Evolutionary conservation across 1,284 basidiomycete species (phyloP).

Genomic region (Tylopilus sp.): DNA sequence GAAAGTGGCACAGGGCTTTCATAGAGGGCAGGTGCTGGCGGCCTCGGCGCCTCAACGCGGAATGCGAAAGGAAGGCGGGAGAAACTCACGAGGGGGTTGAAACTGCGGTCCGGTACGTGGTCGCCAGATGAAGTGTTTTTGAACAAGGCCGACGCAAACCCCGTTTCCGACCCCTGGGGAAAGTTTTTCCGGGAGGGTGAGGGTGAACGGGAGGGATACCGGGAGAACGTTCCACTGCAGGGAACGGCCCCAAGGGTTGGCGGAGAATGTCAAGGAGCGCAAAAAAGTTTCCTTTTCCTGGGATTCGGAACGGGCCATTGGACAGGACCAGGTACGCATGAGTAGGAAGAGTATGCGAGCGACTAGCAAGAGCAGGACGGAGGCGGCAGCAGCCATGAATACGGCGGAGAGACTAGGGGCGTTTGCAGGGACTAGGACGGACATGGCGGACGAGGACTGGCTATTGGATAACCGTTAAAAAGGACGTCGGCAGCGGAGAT

Average conservation of each 20-base stretch:
- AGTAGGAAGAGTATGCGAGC: conserved; percentile 30
- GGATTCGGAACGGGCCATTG: conserved; percentile 9
- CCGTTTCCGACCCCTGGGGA: conserved; percentile 7
- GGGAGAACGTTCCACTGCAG: conserved; percentile 29
- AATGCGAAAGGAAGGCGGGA: background rate
- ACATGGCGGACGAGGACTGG: conserved; percentile 17
- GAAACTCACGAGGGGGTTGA: conserved; percentile 32
- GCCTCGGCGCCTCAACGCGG: background rate
- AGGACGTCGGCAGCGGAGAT: conserved; percentile 20
- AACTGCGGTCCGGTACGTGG: conserved; percentile 26
- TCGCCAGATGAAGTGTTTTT: conserved; percentile 23
- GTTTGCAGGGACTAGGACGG: conserved; percentile 31
- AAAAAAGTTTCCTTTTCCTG: conserved; percentile 16
- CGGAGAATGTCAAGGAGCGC: conserved; percentile 2
- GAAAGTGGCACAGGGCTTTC: conserved; percentile 33
- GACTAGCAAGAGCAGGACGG: conserved; percentile 26
- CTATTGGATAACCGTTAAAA: conserved; percentile 15
- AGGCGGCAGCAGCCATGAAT: conserved; percentile 31
- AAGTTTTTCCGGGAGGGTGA: conserved; percentile 22
- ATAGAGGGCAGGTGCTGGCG: conserved; percentile 30
- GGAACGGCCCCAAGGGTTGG: conserved; percentile 18
- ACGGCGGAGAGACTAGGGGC: conserved; percentile 30
- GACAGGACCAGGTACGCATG: conserved; percentile 30
- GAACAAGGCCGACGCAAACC: conserved; percentile 2
- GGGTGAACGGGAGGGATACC: conserved; percentile 26